A percentile compares a stretch with the other conserved stretches of the same genome.
Evolutionary conservation across 768 basidiomycete genomes (phyloP).

Genomic region (Suillus fuscotomentosus): DNA sequence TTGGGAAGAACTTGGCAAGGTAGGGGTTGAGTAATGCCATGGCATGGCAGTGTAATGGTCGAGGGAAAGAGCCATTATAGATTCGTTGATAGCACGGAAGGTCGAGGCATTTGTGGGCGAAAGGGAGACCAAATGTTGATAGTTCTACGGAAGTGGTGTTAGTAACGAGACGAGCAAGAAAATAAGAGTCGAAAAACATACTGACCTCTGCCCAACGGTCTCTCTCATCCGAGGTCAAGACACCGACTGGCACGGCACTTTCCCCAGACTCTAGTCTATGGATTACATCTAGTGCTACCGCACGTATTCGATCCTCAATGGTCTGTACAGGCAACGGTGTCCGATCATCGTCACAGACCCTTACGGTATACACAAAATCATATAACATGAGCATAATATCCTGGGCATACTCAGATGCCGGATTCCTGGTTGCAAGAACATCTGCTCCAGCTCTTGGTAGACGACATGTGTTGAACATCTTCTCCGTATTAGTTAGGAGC

Average conservation of each 20-base stretch:
- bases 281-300: conserved; percentile 57
- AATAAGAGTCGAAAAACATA: background rate
- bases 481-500: conserved; percentile 55
- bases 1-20: conserved; percentile 17
- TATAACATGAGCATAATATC: conserved; percentile 64
- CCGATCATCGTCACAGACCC: conserved; percentile 50
- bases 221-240: conserved; percentile 76
- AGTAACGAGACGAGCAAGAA: background rate
- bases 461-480: conserved; percentile 76
- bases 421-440: conserved; percentile 49
- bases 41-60: conserved; percentile 60
- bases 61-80: conserved; percentile 77
- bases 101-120: conserved; percentile 62
- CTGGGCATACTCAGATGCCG: conserved; percentile 34
- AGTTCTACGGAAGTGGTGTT: conserved; percentile 50
- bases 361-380: conserved; percentile 78
- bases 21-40: conserved; percentile 18
- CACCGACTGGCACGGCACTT: conserved; percentile 57
- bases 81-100: conserved; percentile 65
- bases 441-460: conserved; percentile 72
- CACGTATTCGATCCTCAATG: conserved; percentile 46
- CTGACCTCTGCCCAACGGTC: conserved; percentile 80
- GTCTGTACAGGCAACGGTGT: conserved; percentile 33
- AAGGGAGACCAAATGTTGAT: conserved; percentile 62
- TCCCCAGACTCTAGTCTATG: conserved; percentile 51